Base-by-base conservation (phyloP, 108 stramenopile genomes). In the Pseudonitzschia pungens region DNA sequence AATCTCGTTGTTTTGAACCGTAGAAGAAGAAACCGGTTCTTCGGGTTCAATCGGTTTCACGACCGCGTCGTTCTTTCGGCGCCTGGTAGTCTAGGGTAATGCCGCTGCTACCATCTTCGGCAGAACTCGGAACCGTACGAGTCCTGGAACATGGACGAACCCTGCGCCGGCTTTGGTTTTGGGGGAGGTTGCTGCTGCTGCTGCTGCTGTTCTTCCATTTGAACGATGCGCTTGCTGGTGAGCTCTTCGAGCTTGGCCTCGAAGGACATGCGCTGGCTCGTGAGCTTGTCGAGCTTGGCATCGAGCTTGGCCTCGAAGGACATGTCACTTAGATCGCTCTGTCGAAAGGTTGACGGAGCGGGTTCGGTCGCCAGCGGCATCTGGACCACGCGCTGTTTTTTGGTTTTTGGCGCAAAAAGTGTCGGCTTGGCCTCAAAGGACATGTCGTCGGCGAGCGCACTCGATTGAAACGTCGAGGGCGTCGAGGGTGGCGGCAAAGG, bases 281-380 rank as follows among this genome's bases (percentile, higher is more conserved):
- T 55, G 50, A 55, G 54, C 22, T 12, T n/a, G n/a, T n/a, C n/a
- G n/a, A n/a, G n/a, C 0, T 15, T 0, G 0, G 15, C 22, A 26
- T 55, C 54, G 54, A 55, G 54, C 45, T 55, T 55, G 12, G 54
- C 54, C 54, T 33, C 60, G 36, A 62, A 62, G 12, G 32, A 36
- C 6, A 62, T 31, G 8, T 40, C 60, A 18, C 32, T 36, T 16
- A n/a, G 3, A 31, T 4, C 60, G 36, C 60, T 62, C n/a, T 33
- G 21, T 10, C 10, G 54, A 26, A 55, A 55, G 54, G 54, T 55
- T 9, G 54, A 55, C 54, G 54, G 54, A 53, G 52, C 52, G 15
- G 58, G 28, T 26, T 41, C 58, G 26, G 7, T 16, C 28, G 26
- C 29, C 26, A 29, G 22, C 10, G 28, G 0, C 58, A 59, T 59